Evolutionary conservation across 495 filamentous ascomycete species (phyloP).

Genomic region (Articulospora tetracladia): DNA sequence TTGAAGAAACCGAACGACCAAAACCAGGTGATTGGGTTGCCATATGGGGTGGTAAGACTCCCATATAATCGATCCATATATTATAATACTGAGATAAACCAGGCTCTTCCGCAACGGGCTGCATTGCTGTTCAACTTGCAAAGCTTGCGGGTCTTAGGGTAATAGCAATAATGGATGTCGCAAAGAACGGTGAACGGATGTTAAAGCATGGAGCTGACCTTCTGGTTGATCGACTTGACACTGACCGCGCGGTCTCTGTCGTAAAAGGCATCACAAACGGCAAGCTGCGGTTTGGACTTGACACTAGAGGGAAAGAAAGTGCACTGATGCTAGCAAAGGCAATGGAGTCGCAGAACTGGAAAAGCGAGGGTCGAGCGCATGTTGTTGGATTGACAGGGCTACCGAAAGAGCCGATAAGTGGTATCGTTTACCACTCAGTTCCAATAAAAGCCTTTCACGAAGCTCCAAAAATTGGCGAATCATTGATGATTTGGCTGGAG

Average conservation of each 20-base stretch:
- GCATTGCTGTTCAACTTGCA: constrained; percentile 55
- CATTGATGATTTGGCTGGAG: constrained; percentile 57
- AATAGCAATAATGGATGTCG: constrained; percentile 56
- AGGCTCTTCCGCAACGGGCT: constrained; percentile 61
- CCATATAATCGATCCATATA: not conserved
- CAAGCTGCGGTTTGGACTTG: constrained; percentile 57
- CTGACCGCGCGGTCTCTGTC: constrained; percentile 55
- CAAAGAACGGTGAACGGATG: constrained; percentile 54
- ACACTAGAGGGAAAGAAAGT: constrained; percentile 57
- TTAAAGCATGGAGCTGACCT: constrained; percentile 49
- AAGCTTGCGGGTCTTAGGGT: constrained; percentile 54
- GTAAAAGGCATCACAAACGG: constrained; percentile 48
- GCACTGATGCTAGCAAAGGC: constrained; percentile 44
- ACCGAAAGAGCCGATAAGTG: constrained; percentile 44
- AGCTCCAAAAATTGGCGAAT: constrained; percentile 50
- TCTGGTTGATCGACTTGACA: constrained; percentile 58
- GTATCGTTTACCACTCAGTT: constrained; percentile 51
- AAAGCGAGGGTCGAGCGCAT: constrained; percentile 39
- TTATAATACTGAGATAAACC: constrained; percentile 1
- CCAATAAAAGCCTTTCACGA: constrained; percentile 69
- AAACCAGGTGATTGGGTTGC: constrained; percentile 58
- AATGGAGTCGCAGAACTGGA: constrained; percentile 13
- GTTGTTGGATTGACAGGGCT: constrained; percentile 60
- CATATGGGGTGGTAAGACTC: constrained; percentile 60
- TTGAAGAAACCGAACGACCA: constrained; percentile 38